A percentile compares a stretch with the other conserved stretches of the same genome.
Conservation (phyloP, 164 flowering plant species). For the Stephania japonica region DNA sequence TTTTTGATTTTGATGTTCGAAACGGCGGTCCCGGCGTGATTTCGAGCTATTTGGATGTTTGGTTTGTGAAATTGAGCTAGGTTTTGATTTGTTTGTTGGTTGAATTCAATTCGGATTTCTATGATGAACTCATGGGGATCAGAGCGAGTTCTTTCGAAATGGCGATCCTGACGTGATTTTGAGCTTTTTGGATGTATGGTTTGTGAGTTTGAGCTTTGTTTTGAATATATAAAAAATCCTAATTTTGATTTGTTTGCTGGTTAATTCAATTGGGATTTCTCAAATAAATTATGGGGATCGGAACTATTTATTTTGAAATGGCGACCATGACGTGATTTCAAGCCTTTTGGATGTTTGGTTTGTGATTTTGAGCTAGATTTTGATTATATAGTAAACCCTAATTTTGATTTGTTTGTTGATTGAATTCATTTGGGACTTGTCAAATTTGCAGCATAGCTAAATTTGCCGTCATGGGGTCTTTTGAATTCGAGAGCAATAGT, state of each 20-base stretch:
- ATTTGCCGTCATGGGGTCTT: constrained; percentile 16
- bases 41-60: not conserved
- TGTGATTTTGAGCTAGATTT: not conserved
- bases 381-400: not conserved
- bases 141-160: not conserved
- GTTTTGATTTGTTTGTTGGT: not conserved
- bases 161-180: not conserved
- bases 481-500: constrained; percentile 57
- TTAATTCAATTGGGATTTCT: not conserved
- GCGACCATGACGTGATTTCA: not conserved
- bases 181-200: not conserved
- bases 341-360: not conserved
- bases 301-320: not conserved
- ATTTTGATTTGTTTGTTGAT: not conserved
- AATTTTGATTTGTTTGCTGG: not conserved
- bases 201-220: not conserved
- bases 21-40: not conserved
- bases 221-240: not conserved
- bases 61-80: not conserved
- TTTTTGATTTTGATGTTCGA: too few relatives aligned
- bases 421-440: not conserved
- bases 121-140: too few relatives aligned
- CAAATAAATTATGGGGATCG: not conserved
- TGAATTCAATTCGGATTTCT: not conserved
- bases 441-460: constrained; percentile 1